Evolutionary conservation across 1,139 yeast genomes (phyloP).

Genomic region (Lodderomyces oxycetoniae): DNA sequence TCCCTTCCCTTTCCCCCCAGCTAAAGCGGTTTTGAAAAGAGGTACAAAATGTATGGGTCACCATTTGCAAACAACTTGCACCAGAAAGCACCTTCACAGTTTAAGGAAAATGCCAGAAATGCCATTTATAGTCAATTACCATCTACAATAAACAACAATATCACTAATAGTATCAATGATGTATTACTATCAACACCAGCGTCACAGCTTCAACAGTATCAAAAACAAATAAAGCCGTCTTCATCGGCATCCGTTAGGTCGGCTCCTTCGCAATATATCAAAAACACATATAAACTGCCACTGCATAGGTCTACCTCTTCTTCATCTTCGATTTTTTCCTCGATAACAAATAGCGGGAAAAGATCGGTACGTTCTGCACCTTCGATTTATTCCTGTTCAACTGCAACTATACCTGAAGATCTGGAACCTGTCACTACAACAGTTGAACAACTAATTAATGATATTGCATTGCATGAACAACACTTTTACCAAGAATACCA

Average conservation of each 20-base stretch:
- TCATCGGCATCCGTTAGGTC: constrained; percentile 26
- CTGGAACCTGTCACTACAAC: constrained; percentile 41
- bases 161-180: constrained; percentile 13
- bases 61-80: constrained; percentile 32
- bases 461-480: constrained; percentile 39
- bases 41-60: constrained; percentile 33
- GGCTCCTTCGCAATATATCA: constrained; percentile 27
- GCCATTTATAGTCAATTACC: constrained; percentile 46
- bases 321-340: constrained; percentile 12
- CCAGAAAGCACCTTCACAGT: constrained; percentile 38
- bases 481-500: constrained; percentile 16
- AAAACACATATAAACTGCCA: constrained; percentile 14
- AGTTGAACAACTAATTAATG: constrained; percentile 44
- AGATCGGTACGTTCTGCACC: constrained; percentile 44
- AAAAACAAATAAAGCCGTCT: too few relatives aligned
- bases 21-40: too few relatives aligned
- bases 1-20: too few relatives aligned
- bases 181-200: too few relatives aligned
- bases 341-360: constrained; percentile 35
- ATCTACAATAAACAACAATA: constrained; percentile 12
- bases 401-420: constrained; percentile 48
- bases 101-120: constrained; percentile 43
- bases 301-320: constrained; percentile 13
- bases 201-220: too few relatives aligned
- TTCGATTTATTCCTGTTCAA: constrained; percentile 37